These are phyloP conservation scores for Gomphus sp. DNA, from an alignment of 1,284 basidiomycete genomes.

Conservation along the genomic window DNA sequence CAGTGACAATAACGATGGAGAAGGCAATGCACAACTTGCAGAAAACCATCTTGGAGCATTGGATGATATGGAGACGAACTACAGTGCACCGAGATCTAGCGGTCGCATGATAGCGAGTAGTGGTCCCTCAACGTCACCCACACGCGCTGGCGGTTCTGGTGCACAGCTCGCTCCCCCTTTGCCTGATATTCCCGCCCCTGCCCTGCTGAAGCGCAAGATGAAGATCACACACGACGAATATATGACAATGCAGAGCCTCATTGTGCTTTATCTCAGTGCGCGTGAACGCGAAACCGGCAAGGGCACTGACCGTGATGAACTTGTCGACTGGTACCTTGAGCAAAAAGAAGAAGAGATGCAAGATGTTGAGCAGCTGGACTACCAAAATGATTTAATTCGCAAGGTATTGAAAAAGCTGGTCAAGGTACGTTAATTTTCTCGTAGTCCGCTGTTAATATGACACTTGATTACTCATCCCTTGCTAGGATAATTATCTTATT, in stretches of 20 bases:
- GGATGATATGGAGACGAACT: slow-evolving; percentile 51
- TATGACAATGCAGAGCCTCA: slow-evolving; percentile 81
- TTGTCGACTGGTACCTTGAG: slow-evolving; percentile 97
- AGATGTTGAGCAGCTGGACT: slow-evolving; percentile 84
- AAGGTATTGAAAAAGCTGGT: slow-evolving; percentile 88
- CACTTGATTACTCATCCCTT: slow-evolving; percentile 8
- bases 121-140: slow-evolving; percentile 24
- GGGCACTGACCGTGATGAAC: slow-evolving; percentile 81
- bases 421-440: slow-evolving; percentile 59
- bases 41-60: too few species aligned
- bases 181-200: slow-evolving; percentile 26
- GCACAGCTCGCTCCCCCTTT: slow-evolving; percentile 21
- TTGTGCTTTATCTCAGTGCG: slow-evolving; percentile 76
- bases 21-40: slow-evolving; percentile 44
- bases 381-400: slow-evolving; percentile 82
- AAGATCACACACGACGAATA: slow-evolving; percentile 95
- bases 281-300: slow-evolving; percentile 69
- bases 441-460: not conserved
- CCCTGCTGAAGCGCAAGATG: slow-evolving; percentile 60
- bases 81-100: slow-evolving; percentile 23
- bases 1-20: slow-evolving; percentile 33
- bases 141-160: slow-evolving; percentile 20
- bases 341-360: slow-evolving; percentile 77
- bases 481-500: slow-evolving; percentile 78
- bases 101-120: slow-evolving; percentile 29